Evolutionary conservation across 495 filamentous ascomycete genomes (phyloP).

Genomic region (Parathielavia hyrcaniae): DNA sequence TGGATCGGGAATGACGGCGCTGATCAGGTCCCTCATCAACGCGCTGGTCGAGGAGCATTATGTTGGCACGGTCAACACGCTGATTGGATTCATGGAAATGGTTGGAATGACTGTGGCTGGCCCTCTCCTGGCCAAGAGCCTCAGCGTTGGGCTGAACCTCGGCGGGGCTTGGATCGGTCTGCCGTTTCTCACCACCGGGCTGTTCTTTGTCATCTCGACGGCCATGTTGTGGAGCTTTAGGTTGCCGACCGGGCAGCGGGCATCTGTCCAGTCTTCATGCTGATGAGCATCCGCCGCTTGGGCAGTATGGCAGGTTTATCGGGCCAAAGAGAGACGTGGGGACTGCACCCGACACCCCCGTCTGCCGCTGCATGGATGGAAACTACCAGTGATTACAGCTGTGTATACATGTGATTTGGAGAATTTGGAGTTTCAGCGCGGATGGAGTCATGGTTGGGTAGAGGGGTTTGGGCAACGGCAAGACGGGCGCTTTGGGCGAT

Average conservation of each 20-base stretch:
- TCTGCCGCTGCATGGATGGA: too few relatives aligned
- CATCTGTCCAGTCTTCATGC: constrained; percentile 6
- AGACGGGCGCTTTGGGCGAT: too few relatives aligned
- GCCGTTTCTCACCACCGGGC: constrained; percentile 24
- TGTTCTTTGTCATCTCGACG: constrained; percentile 20
- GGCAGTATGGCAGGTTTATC: background rate
- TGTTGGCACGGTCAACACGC: constrained; percentile 29
- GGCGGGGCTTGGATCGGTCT: constrained; percentile 29
- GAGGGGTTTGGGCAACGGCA: too few relatives aligned
- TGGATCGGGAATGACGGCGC: constrained; percentile 18
- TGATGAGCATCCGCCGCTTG: background rate
- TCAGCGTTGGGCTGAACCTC: constrained; percentile 24
- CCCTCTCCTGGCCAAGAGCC: constrained; percentile 28
- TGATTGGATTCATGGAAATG: constrained; percentile 29
- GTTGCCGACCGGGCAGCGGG: constrained; percentile 6
- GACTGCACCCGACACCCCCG: background rate
- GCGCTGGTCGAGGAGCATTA: constrained; percentile 34
- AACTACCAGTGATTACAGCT: too few relatives aligned
- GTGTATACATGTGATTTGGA: too few relatives aligned
- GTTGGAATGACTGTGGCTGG: constrained; percentile 25
- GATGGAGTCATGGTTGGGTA: too few relatives aligned
- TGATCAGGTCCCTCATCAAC: constrained; percentile 29
- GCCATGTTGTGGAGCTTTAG: constrained; percentile 24
- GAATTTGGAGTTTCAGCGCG: too few relatives aligned
- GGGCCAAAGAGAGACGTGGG: background rate